Evolutionary conservation across 345 rosid genomes (phyloP).

Genomic region (Murraya koenigii): DNA sequence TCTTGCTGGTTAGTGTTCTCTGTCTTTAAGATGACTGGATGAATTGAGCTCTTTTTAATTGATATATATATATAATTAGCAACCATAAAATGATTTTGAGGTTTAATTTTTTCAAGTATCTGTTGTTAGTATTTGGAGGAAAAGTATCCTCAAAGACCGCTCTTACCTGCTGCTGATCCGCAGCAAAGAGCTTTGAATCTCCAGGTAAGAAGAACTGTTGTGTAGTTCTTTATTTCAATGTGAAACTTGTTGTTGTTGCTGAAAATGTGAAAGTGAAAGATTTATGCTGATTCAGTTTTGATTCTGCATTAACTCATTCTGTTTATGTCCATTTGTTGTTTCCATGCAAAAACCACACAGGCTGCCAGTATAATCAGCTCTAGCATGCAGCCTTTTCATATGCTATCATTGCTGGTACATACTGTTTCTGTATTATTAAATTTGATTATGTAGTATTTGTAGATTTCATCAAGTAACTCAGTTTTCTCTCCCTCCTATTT

Average conservation of each 20-base stretch:
- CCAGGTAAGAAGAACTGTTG: constrained; percentile 31
- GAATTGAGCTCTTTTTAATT: background rate
- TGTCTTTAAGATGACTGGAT: background rate
- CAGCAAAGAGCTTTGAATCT: constrained; percentile 38
- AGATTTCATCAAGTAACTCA: background rate
- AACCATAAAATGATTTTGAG: background rate
- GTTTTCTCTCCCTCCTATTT: background rate
- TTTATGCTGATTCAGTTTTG: background rate
- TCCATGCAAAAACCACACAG: constrained; percentile 28
- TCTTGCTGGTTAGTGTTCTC: constrained; percentile 42
- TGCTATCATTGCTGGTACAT: constrained; percentile 41
- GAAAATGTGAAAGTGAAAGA: background rate
- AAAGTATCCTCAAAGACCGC: constrained; percentile 41
- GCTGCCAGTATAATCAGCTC: constrained; percentile 46
- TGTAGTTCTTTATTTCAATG: background rate
- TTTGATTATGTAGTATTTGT: background rate
- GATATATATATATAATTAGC: no score
- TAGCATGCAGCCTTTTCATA: constrained; percentile 55
- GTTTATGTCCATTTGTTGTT: background rate
- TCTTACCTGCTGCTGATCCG: constrained; percentile 41
- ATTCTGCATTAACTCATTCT: background rate
- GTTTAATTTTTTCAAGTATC: background rate
- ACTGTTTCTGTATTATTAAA: background rate
- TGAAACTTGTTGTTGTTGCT: background rate
- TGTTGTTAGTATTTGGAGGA: constrained; percentile 45